Conservation (phyloP, 1,284 basidiomycete species). For the Cryptococcus neoformans region DNA sequence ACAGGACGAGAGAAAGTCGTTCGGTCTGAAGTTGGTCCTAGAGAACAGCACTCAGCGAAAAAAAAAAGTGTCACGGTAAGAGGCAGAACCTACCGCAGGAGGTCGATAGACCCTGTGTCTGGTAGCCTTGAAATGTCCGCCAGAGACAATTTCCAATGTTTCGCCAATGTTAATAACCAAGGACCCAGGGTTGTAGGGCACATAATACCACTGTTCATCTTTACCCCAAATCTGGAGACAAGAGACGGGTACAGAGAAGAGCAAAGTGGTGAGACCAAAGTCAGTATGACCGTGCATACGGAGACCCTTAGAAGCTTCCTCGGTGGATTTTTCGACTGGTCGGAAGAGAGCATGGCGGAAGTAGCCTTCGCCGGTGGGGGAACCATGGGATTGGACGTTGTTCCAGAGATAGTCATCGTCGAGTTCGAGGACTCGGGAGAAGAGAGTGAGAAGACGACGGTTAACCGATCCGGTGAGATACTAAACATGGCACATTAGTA, state of each 20-base stretch:
- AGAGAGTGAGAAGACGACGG: constrained; percentile 49
- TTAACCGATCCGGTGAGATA: constrained; percentile 35
- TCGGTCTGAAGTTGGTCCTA: constrained; percentile 50
- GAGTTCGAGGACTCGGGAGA: constrained; percentile 50
- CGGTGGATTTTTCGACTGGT: constrained; percentile 41
- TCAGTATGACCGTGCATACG: constrained; percentile 52
- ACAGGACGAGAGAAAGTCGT: constrained; percentile 49
- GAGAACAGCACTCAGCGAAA: not conserved
- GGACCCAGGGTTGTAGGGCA: constrained; percentile 44
- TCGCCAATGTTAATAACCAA: constrained; percentile 40
- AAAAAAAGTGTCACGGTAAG: too few species aligned
- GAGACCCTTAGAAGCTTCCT: constrained; percentile 44
- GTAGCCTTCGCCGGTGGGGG: constrained; percentile 47
- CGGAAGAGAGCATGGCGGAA: constrained; percentile 51
- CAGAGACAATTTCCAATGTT: constrained; percentile 37
- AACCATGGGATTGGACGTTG: constrained; percentile 46
- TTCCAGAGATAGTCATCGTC: constrained; percentile 51
- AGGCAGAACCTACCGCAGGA: constrained; percentile 20
- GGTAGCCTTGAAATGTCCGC: constrained; percentile 46
- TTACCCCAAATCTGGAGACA: constrained; percentile 50
- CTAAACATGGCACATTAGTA: constrained; percentile 4
- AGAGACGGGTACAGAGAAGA: constrained; percentile 51
- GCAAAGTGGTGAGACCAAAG: constrained; percentile 49
- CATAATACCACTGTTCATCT: constrained; percentile 49
- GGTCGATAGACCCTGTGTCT: constrained; percentile 50